A percentile compares a stretch with the other conserved stretches of the same genome.
Evolutionary conservation across 225 moss, liverwort and hornwort genomes (phyloP).

Genomic region (Physcomitrellopsis africana): DNA sequence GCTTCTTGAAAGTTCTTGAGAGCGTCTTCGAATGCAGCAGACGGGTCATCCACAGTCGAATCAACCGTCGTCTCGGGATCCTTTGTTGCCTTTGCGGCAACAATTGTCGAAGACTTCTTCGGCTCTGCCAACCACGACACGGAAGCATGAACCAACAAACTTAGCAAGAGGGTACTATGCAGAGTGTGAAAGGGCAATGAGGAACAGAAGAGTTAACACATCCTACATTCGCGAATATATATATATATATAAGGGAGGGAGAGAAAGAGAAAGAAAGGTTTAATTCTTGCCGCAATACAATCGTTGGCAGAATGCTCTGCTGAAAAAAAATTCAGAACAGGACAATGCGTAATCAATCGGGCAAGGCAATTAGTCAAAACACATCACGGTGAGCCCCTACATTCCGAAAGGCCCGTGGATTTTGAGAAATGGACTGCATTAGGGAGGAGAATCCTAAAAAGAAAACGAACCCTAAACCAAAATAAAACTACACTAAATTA

Average conservation of each 20-base stretch:
- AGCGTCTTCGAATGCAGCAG: conserved; percentile 54
- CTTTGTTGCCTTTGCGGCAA: conserved; percentile 66
- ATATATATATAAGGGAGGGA: neutral
- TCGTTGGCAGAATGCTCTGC: too few species aligned
- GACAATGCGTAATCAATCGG: too few species aligned
- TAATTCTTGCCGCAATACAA: too few species aligned
- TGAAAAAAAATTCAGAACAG: too few species aligned
- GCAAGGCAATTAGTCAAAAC: too few species aligned
- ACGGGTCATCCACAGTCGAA: conserved; percentile 36
- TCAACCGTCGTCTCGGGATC: conserved; percentile 49
- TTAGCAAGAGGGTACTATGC: neutral
- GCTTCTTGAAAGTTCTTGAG: conserved; percentile 63
- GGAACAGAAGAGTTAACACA: neutral
- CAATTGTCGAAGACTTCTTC: conserved; percentile 58
- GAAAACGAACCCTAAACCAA: too few species aligned
- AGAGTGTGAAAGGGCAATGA: neutral
- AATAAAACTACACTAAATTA: neutral
- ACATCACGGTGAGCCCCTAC: neutral
- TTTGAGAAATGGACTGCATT: too few species aligned
- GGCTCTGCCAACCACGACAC: conserved; percentile 47
- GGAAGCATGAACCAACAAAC: neutral
- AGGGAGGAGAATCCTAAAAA: neutral
- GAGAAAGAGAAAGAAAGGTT: too few species aligned
- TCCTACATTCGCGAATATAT: neutral
- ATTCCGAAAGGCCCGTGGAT: neutral